A percentile compares a stretch with the other conserved stretches of the same genome.
These are phyloP conservation scores for Akanthomyces dipterigenus DNA, from an alignment of 2,329 filamentous ascomycete species.

Conservation along the genomic window DNA sequence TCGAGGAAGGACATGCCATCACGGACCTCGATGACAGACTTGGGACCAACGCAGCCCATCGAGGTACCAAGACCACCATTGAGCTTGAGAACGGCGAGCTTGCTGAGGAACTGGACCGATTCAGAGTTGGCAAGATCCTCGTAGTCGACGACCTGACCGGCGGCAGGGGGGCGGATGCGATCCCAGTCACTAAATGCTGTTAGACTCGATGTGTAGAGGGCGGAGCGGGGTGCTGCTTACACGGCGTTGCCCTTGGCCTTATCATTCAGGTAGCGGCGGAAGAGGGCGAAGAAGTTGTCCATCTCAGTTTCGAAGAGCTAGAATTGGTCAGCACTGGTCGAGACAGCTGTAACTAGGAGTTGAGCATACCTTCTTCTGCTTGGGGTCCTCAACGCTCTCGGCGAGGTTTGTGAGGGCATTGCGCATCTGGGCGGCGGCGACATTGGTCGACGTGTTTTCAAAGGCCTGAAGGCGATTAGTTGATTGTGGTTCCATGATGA, in stretches of 20 bases:
- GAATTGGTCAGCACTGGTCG: constrained; percentile 9
- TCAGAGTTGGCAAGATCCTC: constrained; percentile 82
- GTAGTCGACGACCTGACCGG: constrained; percentile 93
- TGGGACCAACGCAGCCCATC: constrained; percentile 98
- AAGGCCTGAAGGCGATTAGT: constrained; percentile 62
- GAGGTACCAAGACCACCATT: constrained; percentile 99
- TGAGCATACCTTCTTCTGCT: constrained; percentile 68
- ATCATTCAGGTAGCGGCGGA: constrained; percentile 96
- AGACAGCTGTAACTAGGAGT: neutral
- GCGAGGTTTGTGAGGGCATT: constrained; percentile 90
- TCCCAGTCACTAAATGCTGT: constrained; percentile 72
- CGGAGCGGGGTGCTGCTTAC: constrained; percentile 37
- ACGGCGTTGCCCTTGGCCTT: constrained; percentile 95
- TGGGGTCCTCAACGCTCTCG: constrained; percentile 79
- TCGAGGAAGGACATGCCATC: constrained; percentile 99
- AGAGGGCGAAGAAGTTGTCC: constrained; percentile 99
- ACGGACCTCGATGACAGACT: constrained; percentile 98
- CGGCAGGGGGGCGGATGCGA: constrained; percentile 87
- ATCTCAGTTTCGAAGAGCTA: constrained; percentile 97
- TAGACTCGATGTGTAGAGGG: constrained; percentile 14
- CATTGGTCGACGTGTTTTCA: constrained; percentile 97
- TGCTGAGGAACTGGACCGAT: constrained; percentile 90
- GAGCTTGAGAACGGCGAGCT: constrained; percentile 96
- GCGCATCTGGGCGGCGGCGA: constrained; percentile 97
- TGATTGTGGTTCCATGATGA: constrained; percentile 17